A percentile compares a stretch with the other conserved stretches of the same genome.
These are phyloP conservation scores for Fraxinus paxiana DNA, from an alignment of 305 asterid species.

Conservation along the genomic window DNA sequence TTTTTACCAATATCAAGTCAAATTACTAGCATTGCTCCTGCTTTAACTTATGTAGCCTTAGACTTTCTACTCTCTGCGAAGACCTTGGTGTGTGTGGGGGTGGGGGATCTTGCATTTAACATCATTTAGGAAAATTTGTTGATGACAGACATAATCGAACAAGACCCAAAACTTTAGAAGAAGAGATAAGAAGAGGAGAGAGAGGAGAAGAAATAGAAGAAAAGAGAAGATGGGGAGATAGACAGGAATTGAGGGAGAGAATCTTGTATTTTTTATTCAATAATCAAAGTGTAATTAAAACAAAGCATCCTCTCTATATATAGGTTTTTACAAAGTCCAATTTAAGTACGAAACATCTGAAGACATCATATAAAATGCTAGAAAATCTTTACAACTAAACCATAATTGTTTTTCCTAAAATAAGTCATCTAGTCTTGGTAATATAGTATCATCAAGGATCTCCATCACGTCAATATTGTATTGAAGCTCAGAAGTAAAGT, in stretches of 20 bases:
- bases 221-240: background rate
- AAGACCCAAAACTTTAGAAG: background rate
- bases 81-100: conserved; percentile 9
- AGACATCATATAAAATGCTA: background rate
- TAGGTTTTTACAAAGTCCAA: background rate
- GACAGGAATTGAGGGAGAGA: background rate
- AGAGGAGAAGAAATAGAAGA: background rate
- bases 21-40: conserved; percentile 22
- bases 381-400: background rate
- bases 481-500: background rate
- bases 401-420: background rate
- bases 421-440: background rate
- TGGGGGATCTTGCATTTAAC: background rate
- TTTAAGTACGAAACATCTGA: background rate
- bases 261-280: background rate
- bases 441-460: background rate
- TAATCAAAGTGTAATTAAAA: background rate
- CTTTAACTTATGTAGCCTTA: conserved; percentile 13
- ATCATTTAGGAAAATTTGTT: background rate
- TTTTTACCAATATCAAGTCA: conserved; percentile 21
- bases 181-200: background rate
- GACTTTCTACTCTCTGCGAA: conserved; percentile 10
- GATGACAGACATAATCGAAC: background rate
- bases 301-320: background rate
- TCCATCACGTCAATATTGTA: background rate